Evolutionary conservation across 2,329 filamentous ascomycete species (phyloP).

Genomic region (Fusarium marasasianum): DNA sequence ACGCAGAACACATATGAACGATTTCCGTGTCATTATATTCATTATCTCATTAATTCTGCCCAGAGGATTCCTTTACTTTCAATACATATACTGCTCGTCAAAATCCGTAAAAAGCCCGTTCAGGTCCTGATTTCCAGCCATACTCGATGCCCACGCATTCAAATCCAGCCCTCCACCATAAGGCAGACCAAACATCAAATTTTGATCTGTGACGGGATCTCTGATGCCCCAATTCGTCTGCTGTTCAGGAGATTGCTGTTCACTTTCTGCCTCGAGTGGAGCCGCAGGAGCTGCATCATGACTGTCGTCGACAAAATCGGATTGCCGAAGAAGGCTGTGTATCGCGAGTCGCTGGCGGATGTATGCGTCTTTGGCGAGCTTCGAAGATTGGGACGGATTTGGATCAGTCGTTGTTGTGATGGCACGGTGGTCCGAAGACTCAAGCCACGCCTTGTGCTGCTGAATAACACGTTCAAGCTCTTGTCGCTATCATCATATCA

Average conservation of each 20-base stretch:
- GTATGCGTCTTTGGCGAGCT: constrained; percentile 36
- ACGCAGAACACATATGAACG: not conserved
- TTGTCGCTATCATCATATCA: constrained; percentile 23
- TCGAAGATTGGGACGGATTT: constrained; percentile 10
- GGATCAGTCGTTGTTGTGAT: constrained; percentile 25
- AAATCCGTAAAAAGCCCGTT: constrained; percentile 26
- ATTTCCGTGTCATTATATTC: not conserved
- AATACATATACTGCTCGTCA: constrained; percentile 44
- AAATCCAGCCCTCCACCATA: constrained; percentile 34
- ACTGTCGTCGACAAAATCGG: constrained; percentile 53
- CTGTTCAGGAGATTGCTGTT: constrained; percentile 22
- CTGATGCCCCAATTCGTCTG: constrained; percentile 15
- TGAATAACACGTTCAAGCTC: constrained; percentile 42
- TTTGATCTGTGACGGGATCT: constrained; percentile 28
- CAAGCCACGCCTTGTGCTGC: constrained; percentile 39
- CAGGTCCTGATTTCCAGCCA: constrained; percentile 21
- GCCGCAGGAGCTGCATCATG: constrained; percentile 44
- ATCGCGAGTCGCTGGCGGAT: constrained; percentile 49
- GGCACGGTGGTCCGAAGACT: constrained; percentile 31
- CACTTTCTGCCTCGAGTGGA: constrained; percentile 34
- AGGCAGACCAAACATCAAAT: constrained; percentile 36
- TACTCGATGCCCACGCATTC: constrained; percentile 35
- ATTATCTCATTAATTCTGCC: not conserved
- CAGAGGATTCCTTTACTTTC: not conserved
- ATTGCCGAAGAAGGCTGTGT: constrained; percentile 52